Base-by-base conservation (phyloP, 352 stramenopile species). In the Globisporangium paroecandrum region DNA sequence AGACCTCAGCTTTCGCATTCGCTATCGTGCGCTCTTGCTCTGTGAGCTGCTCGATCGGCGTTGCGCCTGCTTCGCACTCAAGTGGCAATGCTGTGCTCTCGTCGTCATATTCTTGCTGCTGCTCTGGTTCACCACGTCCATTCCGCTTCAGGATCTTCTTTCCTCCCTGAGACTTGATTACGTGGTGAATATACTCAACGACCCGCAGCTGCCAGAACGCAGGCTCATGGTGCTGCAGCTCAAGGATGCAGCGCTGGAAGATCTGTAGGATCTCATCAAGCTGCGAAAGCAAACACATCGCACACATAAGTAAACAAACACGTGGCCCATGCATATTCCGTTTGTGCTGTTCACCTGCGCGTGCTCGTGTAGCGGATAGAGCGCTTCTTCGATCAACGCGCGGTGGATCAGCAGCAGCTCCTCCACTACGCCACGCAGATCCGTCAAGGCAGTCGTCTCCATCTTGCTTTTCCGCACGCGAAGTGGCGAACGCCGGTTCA, bases 141-240 rank as follows among this genome's bases (percentile, higher is more conserved):
- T 20, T n/a, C 24, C n/a, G 47, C 29, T 47, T 61, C 18, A 47
- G 25, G 12, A 66, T 18, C 25, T 25, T 41, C 41, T 1, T 15
- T 15, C 46, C 62, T 7, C 74, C 25, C 3, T 65, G 70, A 15
- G 65, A 22, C 36, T 77, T 68, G 1, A 78, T 22, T 8, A 71
- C 63, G 2, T 68, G 22, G 10, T 71, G 70, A 20, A 91, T 80
- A 38, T 65, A 74, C 38, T 85, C 36, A 18, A 83, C 74, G 32
- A 89, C 57, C 13, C 71, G 70, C 29, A 89, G 64, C 61, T 89
- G 70, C 83, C 83, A 91, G 54, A 89, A 87, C 0, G 68, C 69
- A 25, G 81, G 78, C 59, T 91, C 83, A 5, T 76, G 65, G 0
- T 54, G 22, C 13, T 77, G 63, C 3, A 88, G 57, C 27, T 58